Percentiles rank a stretch among this genome's conserved stretches.
These are phyloP conservation scores for Beauveria pseudobassiana DNA, from an alignment of 2,329 filamentous ascomycete species.

Conservation along the genomic window DNA sequence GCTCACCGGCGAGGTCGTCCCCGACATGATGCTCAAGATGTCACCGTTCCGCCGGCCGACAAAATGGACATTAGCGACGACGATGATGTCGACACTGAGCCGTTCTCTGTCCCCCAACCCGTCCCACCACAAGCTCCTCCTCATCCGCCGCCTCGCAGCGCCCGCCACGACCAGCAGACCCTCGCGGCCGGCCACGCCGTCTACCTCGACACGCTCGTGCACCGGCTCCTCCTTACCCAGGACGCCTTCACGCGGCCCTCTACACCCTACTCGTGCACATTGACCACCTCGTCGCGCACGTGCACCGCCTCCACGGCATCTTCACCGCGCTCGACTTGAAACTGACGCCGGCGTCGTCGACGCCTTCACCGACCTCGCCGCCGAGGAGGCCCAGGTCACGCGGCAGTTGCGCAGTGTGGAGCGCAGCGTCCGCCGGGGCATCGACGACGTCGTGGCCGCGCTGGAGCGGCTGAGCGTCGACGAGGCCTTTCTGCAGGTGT, in stretches of 20 bases:
- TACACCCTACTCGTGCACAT: slow-evolving; percentile 63
- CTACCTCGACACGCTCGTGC: slow-evolving; percentile 63
- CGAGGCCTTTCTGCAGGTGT: slow-evolving; percentile 35
- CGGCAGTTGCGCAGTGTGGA: slow-evolving; percentile 58
- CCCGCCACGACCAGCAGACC: slow-evolving; percentile 69
- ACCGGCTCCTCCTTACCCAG: slow-evolving; percentile 60
- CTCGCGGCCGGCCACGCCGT: slow-evolving; percentile 70
- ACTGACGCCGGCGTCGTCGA: slow-evolving; percentile 75
- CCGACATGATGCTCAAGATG: not conserved
- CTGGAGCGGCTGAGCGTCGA: slow-evolving; percentile 40
- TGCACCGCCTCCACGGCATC: slow-evolving; percentile 66
- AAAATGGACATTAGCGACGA: not conserved
- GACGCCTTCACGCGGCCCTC: slow-evolving; percentile 55
- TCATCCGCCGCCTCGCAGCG: not conserved
- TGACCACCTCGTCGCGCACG: slow-evolving; percentile 74
- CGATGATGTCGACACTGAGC: no score
- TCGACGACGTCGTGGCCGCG: slow-evolving; percentile 58
- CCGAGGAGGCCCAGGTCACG: slow-evolving; percentile 64
- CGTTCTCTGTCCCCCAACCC: slow-evolving; percentile 13
- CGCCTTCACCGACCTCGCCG: slow-evolving; percentile 60
- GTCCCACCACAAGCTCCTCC: slow-evolving; percentile 15
- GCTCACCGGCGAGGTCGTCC: slow-evolving; percentile 45
- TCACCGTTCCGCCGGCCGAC: not conserved
- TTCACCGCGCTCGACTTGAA: slow-evolving; percentile 74
- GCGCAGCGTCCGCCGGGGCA: slow-evolving; percentile 55